Conservation (phyloP, 306 rosid species). For the Parietaria judaica region DNA sequence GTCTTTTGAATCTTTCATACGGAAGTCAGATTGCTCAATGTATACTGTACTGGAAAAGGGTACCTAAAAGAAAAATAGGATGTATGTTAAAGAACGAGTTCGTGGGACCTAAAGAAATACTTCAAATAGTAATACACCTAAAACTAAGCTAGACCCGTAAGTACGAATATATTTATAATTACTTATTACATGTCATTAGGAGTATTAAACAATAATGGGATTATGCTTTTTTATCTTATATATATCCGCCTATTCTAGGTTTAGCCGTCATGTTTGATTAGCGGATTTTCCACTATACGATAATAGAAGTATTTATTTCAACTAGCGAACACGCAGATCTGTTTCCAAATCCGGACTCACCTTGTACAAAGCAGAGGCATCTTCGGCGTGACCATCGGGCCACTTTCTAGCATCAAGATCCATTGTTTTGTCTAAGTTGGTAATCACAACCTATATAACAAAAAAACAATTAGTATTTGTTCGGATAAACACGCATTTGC, state of each 20-base stretch:
- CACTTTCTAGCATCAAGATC: conserved; percentile 81
- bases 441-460: conserved; percentile 61
- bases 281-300: too few relatives aligned
- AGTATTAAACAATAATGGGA: too few relatives aligned
- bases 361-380: conserved; percentile 71
- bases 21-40: conserved; percentile 85
- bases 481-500: background rate
- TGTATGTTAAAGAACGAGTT: background rate
- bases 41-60: conserved; percentile 77
- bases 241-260: too few relatives aligned
- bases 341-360: conserved; percentile 27
- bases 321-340: too few relatives aligned
- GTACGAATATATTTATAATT: background rate
- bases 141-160: background rate
- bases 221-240: too few relatives aligned
- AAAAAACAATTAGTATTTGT: conserved; percentile 18
- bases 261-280: background rate
- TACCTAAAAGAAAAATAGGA: conserved; percentile 34
- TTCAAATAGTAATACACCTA: background rate
- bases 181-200: too few relatives aligned
- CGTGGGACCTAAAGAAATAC: background rate
- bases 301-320: too few relatives aligned
- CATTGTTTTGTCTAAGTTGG: conserved; percentile 61
- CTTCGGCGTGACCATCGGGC: conserved; percentile 83
- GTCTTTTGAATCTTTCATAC: conserved; percentile 86